Base-by-base conservation (phyloP, 208 protist genomes). In the Crithidia brevicula region DNA sequence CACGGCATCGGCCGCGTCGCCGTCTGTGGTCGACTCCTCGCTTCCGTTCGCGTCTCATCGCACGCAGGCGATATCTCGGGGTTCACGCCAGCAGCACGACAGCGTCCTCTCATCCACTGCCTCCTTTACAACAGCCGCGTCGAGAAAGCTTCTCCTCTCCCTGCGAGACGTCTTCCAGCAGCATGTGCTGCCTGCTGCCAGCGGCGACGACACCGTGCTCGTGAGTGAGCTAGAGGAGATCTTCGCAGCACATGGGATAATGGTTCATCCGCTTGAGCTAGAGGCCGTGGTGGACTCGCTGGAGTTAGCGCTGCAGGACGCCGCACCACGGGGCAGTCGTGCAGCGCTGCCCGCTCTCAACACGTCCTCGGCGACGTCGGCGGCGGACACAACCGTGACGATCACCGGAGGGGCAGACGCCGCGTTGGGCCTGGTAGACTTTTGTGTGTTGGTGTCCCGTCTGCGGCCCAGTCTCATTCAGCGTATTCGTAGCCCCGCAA, bases 371-470 rank as follows among this genome's bases (percentile, higher is more conserved):
- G 34, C 16, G 15, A 38, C 28, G 25, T 52, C 8, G 7, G n/a
- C 36, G 8, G 25, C n/a, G 25, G 3, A 20, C 36, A 59, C 15
- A 22, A 56, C 58, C 49, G 30, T 46, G 6, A 76, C 70, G 30
- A 22, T 54, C 6, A 68, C 59, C 22, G 59, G 62, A 13, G 68
- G 67, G 9, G 38, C 38, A 5, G 67, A 81, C 38, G 42, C 57
- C 13, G 42, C 34, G 30, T 54, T 86, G 33, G 70, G 43, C 8
- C 51, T 79, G 27, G 74, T 82, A 15, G 86, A 92, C 50, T 89
- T 92, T 30, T 92, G 86, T 43, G 72, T 92, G 22, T 52, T 92
- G 13, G 76, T 92, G 27, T 87, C 86, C 13, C 86, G 86, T 13
- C 77, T 92, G 56, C 77, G 80, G 1, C 79, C 83, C 4, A 52